A percentile compares a stretch with the other conserved stretches of the same genome.
Evolutionary conservation across 805 yeast species (phyloP).

Genomic region (Candida mattraensis): DNA sequence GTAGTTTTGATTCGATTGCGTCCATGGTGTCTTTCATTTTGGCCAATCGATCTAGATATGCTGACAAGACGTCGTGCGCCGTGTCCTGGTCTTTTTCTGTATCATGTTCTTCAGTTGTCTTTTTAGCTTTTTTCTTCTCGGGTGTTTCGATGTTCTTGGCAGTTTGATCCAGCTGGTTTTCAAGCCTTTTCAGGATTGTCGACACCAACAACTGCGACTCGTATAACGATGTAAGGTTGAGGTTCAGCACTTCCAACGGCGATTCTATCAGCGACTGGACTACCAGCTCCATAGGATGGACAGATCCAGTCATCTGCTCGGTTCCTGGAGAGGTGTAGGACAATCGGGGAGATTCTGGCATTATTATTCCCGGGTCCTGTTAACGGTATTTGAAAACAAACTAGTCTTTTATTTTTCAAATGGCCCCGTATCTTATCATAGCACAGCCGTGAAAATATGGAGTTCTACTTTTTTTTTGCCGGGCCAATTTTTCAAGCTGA

Average conservation of each 20-base stretch:
- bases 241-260: constrained; percentile 50
- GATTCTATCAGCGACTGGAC: constrained; percentile 57
- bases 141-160: constrained; percentile 12
- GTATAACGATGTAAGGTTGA: constrained; percentile 50
- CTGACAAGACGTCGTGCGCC: too few relatives aligned
- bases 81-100: constrained; percentile 10
- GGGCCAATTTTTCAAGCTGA: background rate
- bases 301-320: constrained; percentile 26
- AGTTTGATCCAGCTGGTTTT: constrained; percentile 36
- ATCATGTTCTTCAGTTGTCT: constrained; percentile 5
- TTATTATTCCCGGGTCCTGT: background rate
- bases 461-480: background rate
- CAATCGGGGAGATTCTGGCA: constrained; percentile 3
- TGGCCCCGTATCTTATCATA: too few relatives aligned
- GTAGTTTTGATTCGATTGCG: constrained; percentile 30
- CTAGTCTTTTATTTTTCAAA: too few relatives aligned
- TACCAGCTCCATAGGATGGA: constrained; percentile 60
- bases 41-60: constrained; percentile 27
- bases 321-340: constrained; percentile 13
- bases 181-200: constrained; percentile 44
- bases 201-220: constrained; percentile 57
- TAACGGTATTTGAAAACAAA: too few relatives aligned
- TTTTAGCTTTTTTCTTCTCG: constrained; percentile 7
- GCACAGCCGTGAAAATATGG: too few relatives aligned
- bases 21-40: constrained; percentile 26